Evolutionary conservation across 148 eudicot genomes (phyloP).

Genomic region (Fallopia convolvulus): DNA sequence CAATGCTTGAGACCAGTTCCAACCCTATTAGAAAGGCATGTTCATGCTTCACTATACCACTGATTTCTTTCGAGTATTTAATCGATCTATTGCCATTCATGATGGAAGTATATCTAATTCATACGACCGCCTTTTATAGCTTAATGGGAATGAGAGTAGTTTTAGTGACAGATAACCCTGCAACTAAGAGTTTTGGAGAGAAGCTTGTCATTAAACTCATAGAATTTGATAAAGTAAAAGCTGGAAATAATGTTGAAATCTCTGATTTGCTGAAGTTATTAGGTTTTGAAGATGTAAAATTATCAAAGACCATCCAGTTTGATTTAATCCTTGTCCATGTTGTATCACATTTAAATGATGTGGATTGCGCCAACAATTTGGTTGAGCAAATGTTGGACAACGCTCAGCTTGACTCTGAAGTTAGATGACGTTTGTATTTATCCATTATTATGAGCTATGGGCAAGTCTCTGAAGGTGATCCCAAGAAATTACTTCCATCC

Average conservation of each 20-base stretch:
- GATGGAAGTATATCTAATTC: neutral
- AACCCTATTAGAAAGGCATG: slow-evolving; percentile 60
- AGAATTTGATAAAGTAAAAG: slow-evolving; percentile 29
- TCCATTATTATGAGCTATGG: slow-evolving; percentile 81
- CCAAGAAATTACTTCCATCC: slow-evolving; percentile 27
- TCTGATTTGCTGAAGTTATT: slow-evolving; percentile 58
- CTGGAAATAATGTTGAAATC: slow-evolving; percentile 23
- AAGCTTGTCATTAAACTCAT: slow-evolving; percentile 50
- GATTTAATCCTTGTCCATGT: slow-evolving; percentile 75
- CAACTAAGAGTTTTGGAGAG: slow-evolving; percentile 43
- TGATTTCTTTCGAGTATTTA: neutral
- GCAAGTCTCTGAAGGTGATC: slow-evolving; percentile 26
- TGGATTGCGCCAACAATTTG: slow-evolving; percentile 40
- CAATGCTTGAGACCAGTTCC: slow-evolving; percentile 23
- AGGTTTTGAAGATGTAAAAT: slow-evolving; percentile 71
- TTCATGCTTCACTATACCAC: neutral
- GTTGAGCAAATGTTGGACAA: slow-evolving; percentile 48
- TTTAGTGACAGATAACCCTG: slow-evolving; percentile 39
- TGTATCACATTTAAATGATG: slow-evolving; percentile 32
- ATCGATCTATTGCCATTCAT: neutral
- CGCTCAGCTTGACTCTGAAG: slow-evolving; percentile 42
- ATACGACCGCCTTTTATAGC: slow-evolving; percentile 25
- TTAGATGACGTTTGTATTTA: slow-evolving; percentile 60
- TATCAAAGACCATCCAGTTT: slow-evolving; percentile 39
- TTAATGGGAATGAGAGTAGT: slow-evolving; percentile 96